A percentile compares a stretch with the other conserved stretches of the same genome.
phyloP scores from a whole-genome alignment of 2,329 filamentous ascomycete genomes.

The Cercospora sp. region DNA sequence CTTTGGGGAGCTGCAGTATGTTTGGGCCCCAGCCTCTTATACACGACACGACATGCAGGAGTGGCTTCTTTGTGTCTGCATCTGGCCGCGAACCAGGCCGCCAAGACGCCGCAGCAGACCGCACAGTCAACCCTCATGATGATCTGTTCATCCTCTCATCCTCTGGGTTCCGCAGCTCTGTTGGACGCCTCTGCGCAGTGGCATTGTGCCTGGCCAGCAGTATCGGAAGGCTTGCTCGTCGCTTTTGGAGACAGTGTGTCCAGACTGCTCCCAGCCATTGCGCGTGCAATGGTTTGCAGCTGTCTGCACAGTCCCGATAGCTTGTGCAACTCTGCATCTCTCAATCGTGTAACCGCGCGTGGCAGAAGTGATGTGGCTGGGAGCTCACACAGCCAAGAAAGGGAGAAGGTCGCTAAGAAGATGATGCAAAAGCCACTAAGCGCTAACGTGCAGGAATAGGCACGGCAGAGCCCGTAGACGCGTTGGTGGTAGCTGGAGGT shows the following conservation, averaged over 20 bases:
- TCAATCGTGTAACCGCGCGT: background rate
- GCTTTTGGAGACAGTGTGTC: background rate
- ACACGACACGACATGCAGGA: background rate
- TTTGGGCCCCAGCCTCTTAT: constrained; percentile 5
- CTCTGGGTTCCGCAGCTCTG: background rate
- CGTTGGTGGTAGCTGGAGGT: background rate
- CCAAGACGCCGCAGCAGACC: background rate
- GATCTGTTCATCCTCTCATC: background rate
- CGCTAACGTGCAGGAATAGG: background rate
- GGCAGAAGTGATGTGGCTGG: background rate
- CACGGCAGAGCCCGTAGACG: background rate
- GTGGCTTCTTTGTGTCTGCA: background rate
- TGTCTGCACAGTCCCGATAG: background rate
- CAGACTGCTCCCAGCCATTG: background rate
- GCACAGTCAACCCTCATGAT: background rate
- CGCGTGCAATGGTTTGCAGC: background rate
- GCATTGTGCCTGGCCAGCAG: background rate
- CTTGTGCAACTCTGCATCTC: background rate
- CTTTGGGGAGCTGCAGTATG: background rate
- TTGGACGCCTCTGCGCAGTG: background rate
- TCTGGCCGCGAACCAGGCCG: background rate
- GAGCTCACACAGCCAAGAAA: constrained; percentile 8
- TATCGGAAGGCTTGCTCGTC: background rate
- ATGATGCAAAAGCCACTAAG: constrained; percentile 1
- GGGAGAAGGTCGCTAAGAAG: constrained; percentile 4